Evolutionary conservation across 2,329 filamentous ascomycete species (phyloP), one percentile per base, ranked within the genome.

Genomic region (Talaromyces atroroseus): DNA sequence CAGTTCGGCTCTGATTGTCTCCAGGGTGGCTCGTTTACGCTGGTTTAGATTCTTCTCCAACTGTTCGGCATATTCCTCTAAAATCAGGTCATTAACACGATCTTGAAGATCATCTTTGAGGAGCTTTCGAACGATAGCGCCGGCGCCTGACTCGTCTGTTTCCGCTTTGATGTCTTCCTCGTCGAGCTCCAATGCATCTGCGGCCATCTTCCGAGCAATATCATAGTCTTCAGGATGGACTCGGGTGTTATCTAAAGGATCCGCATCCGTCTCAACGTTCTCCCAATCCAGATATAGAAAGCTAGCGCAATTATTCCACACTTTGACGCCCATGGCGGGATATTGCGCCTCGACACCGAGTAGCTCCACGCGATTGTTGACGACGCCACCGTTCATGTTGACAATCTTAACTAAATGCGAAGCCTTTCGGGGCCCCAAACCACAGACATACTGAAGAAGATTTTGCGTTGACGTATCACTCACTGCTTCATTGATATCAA

Each of bases 161-260:
- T 97, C 92, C 1, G 89, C 90, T 73, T 96, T 95, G 69, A 99
- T 90, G 66, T 99, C 94, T 76, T 99, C 94, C 74, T 99, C 94
- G 64, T 99, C 94, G 63, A 99, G 81, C 69, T 96, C 92, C 49
- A 99, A 79, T 16, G 94, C 94, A 78, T 99, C 94, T 3, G 94
- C 94, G 20, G 94, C 94, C 87, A 99, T 97, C 76, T 99, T 99
- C 64, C 92, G 89, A 49, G 91, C 94, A 60, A 99, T 86, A 64
- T 99, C 94, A 72, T 99, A 99, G 70, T 99, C 94, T 76, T 99
- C 94, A 1, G 94, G 94, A 67, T 99, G 94, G 18, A 99, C 91
- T 77, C 94, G 89, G 48, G 94, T 99, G 69, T 94, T 95, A 74
- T 99, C 94, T 24, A 99, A 80, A 58, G 95, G 95, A 69, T 99